Evolutionary conservation across 306 rosid genomes (phyloP).

Genomic region (Hylodesmum podocarpum): DNA sequence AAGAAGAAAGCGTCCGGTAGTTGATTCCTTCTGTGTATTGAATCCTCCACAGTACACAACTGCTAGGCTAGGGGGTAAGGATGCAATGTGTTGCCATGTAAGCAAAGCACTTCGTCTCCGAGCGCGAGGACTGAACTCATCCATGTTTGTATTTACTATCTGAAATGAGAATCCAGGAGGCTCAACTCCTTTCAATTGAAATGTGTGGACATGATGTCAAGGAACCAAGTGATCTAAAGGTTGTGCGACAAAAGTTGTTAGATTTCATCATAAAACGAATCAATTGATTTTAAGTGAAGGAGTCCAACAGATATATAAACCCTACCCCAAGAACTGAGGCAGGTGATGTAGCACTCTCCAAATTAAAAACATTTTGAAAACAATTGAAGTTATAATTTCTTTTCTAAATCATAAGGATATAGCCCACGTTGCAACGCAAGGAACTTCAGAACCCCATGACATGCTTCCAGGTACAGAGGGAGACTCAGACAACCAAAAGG

Average conservation of each 20-base stretch:
- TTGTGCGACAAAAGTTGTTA: constrained; percentile 24
- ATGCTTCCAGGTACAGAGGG: constrained; percentile 99
- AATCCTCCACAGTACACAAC: constrained; percentile 97
- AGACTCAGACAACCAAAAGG: constrained; percentile 97
- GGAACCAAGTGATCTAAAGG: constrained; percentile 43
- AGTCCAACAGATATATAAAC: too few relatives aligned
- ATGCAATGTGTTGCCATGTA: constrained; percentile 99
- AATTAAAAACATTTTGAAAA: constrained; percentile 19
- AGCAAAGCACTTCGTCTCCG: constrained; percentile 97
- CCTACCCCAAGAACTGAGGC: too few relatives aligned
- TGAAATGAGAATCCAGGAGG: constrained; percentile 95
- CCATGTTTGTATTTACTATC: constrained; percentile 95
- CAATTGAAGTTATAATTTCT: constrained; percentile 14
- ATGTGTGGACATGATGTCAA: constrained; percentile 99
- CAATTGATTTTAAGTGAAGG: too few relatives aligned
- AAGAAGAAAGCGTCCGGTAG: constrained; percentile 94
- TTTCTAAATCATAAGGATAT: constrained; percentile 67
- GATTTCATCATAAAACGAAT: too few relatives aligned
- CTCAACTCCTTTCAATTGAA: constrained; percentile 95
- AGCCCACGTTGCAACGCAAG: constrained; percentile 96
- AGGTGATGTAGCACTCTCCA: too few relatives aligned
- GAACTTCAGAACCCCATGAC: constrained; percentile 93
- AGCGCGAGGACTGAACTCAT: constrained; percentile 81
- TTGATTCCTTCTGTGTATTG: constrained; percentile 96
- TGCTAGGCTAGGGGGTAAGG: constrained; percentile 91